Base-by-base conservation (phyloP, 129 eudicot genomes). In the Rutidosis leptorrhynchoides region DNA sequence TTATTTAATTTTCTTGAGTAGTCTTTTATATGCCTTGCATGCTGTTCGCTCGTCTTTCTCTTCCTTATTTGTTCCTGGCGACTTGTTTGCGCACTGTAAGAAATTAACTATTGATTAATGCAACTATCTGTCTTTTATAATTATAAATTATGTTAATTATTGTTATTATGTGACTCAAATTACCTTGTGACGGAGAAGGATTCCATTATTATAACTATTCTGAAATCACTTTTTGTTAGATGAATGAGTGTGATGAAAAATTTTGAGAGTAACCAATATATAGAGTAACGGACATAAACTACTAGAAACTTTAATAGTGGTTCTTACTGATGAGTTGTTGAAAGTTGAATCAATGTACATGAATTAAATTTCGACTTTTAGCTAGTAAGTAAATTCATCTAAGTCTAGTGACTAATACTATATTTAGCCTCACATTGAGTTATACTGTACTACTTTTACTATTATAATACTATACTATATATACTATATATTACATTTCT, bases 1-100 rank as follows among this genome's bases (percentile, higher is more conserved):
- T 1, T 42, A 12, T 40, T 40, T 40, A 4, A 0, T 7, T 40
- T 33, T 33, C 40, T 3, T 33, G 40, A 33, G 8, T 5, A 3
- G 40, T 48, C n/a, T 19, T 52, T 7, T 15, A 3, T 7, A 21
- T 2, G 7, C 16, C 20, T 53, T 53, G 3, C 25, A 30, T 30
- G 24, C 7, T 53, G 14, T 7, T 53, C 14, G 4, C 9, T 14
- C 57, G 20, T 21, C 19, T 51, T 20, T 20, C 11, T 53, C 11
- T 42, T 42, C n/a, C 49, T n/a, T 10, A 11, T 4, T 42, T 53
- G 15, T 15, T 21, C 21, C 4, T 53, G 14, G 5, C 2, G 6
- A 53, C 58, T 12, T 53, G 58, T 27, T 53, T 53, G 58, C 7
- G 24, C 58, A 53, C 58, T 53, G 26, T 53, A 53, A 53, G 27